Evolutionary conservation across 2,329 filamentous ascomycete species (phyloP).

Genomic region (Rhinocladiella similis): DNA sequence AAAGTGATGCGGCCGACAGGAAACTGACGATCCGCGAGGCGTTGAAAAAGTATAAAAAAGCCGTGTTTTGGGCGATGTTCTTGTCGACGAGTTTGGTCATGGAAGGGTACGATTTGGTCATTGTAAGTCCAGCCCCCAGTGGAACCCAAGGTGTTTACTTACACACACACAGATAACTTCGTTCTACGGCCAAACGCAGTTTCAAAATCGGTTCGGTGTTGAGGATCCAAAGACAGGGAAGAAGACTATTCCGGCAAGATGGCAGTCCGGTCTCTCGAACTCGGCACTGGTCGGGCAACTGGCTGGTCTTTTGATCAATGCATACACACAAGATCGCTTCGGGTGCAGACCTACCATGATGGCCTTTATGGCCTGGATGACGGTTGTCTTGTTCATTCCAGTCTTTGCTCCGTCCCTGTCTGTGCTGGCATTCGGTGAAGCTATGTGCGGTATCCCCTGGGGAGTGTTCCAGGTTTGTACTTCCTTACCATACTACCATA

Average conservation of each 20-base stretch:
- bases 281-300: constrained; percentile 27
- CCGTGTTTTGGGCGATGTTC: constrained; percentile 29
- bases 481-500: background rate
- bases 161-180: constrained; percentile 6
- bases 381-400: constrained; percentile 47
- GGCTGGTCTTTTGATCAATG: constrained; percentile 33
- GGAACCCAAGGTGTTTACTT: background rate
- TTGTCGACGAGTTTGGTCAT: constrained; percentile 29
- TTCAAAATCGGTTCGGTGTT: constrained; percentile 12
- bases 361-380: constrained; percentile 28
- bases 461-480: constrained; percentile 22
- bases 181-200: constrained; percentile 17
- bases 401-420: constrained; percentile 52
- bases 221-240: constrained; percentile 9
- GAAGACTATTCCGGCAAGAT: constrained; percentile 32
- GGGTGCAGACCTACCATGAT: constrained; percentile 35
- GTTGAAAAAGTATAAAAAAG: constrained; percentile 28
- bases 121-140: constrained; percentile 9
- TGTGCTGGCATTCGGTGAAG: constrained; percentile 48
- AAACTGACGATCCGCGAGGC: constrained; percentile 25
- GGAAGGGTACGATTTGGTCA: constrained; percentile 31
- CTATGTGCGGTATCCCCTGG: constrained; percentile 44
- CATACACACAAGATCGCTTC: constrained; percentile 31
- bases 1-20: constrained; percentile 23
- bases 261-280: constrained; percentile 46